A percentile compares a stretch with the other conserved stretches of the same genome.
Conservation (phyloP, 2,329 filamentous ascomycete species). For the Colletotrichum endophyticum region DNA sequence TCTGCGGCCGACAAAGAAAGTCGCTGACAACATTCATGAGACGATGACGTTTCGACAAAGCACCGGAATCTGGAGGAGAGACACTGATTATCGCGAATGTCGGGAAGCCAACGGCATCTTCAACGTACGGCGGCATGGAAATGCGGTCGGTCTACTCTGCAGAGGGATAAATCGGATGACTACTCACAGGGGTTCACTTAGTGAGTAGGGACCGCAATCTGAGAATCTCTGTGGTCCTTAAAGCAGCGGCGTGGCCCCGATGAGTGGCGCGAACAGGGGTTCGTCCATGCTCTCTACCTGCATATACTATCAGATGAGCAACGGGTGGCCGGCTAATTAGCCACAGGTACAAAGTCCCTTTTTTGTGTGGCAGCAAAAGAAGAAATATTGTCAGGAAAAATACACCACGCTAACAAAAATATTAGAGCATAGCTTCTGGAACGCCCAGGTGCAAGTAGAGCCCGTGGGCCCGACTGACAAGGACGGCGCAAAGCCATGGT, state of each 20-base stretch:
- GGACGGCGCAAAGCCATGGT: background rate
- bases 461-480: slow-evolving; percentile 2
- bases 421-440: background rate
- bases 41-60: background rate
- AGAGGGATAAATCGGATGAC: background rate
- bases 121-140: background rate
- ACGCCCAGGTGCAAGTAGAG: background rate
- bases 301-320: background rate
- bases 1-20: background rate
- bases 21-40: background rate
- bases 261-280: slow-evolving; percentile 4
- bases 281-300: background rate
- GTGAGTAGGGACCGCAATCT: background rate
- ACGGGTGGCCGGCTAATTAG: background rate
- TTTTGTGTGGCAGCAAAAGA: background rate
- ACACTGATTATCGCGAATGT: background rate
- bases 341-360: background rate
- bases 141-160: background rate
- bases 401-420: background rate
- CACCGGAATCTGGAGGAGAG: background rate
- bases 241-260: background rate
- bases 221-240: background rate
- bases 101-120: background rate
- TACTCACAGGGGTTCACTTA: background rate
- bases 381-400: background rate